phyloP scores from a whole-genome alignment of 1,284 basidiomycete species.

The Trametes sp. region DNA sequence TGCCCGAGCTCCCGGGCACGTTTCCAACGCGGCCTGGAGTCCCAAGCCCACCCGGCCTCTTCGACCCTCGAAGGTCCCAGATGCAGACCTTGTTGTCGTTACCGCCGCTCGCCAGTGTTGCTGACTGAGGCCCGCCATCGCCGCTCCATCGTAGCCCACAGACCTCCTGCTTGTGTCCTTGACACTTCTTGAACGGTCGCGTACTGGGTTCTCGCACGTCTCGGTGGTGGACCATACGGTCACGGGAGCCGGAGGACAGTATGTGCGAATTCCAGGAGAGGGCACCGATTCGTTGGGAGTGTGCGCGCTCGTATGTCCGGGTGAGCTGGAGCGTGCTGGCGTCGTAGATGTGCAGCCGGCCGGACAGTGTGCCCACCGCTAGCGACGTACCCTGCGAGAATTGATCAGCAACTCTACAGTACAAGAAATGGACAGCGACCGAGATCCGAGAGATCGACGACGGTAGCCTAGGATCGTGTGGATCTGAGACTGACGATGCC shows the following conservation, averaged over 20 bases:
- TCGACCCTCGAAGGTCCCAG: conserved; percentile 84
- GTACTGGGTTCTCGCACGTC: conserved; percentile 83
- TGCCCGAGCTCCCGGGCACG: conserved; percentile 39
- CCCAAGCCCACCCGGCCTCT: conserved; percentile 47
- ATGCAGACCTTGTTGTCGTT: conserved; percentile 99
- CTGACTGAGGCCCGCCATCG: conserved; percentile 52
- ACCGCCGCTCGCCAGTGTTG: conserved; percentile 86
- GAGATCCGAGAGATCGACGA: not conserved
- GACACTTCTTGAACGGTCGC: conserved; percentile 80
- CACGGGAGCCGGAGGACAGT: conserved; percentile 91
- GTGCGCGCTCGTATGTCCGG: conserved; percentile 90
- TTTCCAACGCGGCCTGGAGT: conserved; percentile 37
- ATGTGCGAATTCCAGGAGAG: conserved; percentile 94
- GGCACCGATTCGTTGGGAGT: conserved; percentile 89
- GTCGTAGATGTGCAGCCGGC: conserved; percentile 94
- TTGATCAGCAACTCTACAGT: conserved; percentile 8
- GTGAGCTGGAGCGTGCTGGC: conserved; percentile 81
- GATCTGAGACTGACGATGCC: not conserved
- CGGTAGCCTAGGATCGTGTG: not conserved
- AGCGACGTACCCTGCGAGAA: conserved; percentile 77
- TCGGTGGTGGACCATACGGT: conserved; percentile 90
- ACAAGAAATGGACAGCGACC: too few species aligned
- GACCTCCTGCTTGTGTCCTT: conserved; percentile 93
- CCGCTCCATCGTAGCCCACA: conserved; percentile 95
- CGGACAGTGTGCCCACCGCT: conserved; percentile 91